A percentile compares a stretch with the other conserved stretches of the same genome.
phyloP scores from a whole-genome alignment of 2,329 filamentous ascomycete species.

The Fusarium setosum region DNA sequence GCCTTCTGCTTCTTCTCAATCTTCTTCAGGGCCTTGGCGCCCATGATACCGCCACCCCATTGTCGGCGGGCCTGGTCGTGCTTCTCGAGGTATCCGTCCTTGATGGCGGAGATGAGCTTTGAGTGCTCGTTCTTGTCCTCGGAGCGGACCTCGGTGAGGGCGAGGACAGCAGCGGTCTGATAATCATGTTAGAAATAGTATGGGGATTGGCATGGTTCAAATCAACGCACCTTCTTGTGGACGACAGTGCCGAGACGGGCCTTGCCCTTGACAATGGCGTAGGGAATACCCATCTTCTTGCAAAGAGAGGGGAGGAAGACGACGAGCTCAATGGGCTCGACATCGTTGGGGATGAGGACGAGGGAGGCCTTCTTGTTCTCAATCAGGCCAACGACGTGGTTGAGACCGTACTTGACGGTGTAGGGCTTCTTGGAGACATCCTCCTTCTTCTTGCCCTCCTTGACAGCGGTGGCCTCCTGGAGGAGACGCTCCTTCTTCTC shows the following conservation, averaged over 20 bases:
- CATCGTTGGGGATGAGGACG: slow-evolving; percentile 98
- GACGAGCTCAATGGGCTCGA: slow-evolving; percentile 99
- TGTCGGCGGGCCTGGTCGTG: slow-evolving; percentile 90
- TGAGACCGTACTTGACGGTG: slow-evolving; percentile 98
- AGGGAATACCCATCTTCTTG: slow-evolving; percentile 99
- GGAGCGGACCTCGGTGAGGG: slow-evolving; percentile 93
- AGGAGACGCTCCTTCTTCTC: slow-evolving; percentile 99
- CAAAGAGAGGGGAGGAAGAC: slow-evolving; percentile 99
- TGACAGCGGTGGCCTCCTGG: slow-evolving; percentile 97
- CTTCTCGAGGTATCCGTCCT: slow-evolving; percentile 98
- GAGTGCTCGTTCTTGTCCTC: slow-evolving; percentile 99
- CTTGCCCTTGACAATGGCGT: slow-evolving; percentile 99
- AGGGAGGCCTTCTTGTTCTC: slow-evolving; percentile 99
- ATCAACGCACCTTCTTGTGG: slow-evolving; percentile 88
- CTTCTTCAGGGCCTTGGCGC: slow-evolving; percentile 87
- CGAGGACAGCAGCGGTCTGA: slow-evolving; percentile 93
- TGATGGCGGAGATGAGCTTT: slow-evolving; percentile 95
- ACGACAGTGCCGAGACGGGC: slow-evolving; percentile 98
- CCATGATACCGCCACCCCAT: slow-evolving; percentile 99
- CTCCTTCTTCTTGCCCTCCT: slow-evolving; percentile 99
- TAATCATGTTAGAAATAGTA: slow-evolving; percentile 43
- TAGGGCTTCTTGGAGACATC: slow-evolving; percentile 99
- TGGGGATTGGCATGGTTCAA: no score
- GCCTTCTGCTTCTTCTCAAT: slow-evolving; percentile 93
- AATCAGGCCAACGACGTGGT: slow-evolving; percentile 97